A percentile compares a stretch with the other conserved stretches of the same genome.
Conservation (phyloP, 2,329 filamentous ascomycete species). For the Colletotrichum trifolii region DNA sequence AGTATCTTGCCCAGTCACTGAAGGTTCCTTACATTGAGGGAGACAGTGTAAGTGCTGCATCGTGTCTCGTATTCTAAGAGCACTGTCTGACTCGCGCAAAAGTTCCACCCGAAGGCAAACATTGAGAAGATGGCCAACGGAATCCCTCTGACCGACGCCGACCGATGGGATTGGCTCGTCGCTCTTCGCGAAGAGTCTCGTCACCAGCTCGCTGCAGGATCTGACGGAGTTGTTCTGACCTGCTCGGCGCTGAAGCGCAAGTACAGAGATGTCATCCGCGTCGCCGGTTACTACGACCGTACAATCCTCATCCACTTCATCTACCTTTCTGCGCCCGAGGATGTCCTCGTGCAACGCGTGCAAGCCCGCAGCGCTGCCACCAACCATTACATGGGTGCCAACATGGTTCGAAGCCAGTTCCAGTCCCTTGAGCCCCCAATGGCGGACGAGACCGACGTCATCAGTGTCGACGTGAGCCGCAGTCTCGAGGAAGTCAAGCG, state of each 20-base stretch:
- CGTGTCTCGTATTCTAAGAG: background rate
- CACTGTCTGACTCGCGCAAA: conserved; percentile 40
- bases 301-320: conserved; percentile 89
- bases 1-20: conserved; percentile 71
- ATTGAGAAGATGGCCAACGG: conserved; percentile 91
- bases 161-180: conserved; percentile 98
- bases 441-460: conserved; percentile 76
- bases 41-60: conserved; percentile 72
- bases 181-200: conserved; percentile 77
- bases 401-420: conserved; percentile 95
- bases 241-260: conserved; percentile 97
- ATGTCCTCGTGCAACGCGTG: conserved; percentile 81
- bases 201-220: conserved; percentile 64
- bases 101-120: conserved; percentile 83
- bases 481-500: conserved; percentile 68
- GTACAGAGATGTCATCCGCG: conserved; percentile 91
- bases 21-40: conserved; percentile 80
- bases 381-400: conserved; percentile 94
- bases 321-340: conserved; percentile 84
- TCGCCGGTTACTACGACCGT: conserved; percentile 80
- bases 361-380: conserved; percentile 66
- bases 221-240: conserved; percentile 87
- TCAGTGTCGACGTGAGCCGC: conserved; percentile 75
- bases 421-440: conserved; percentile 85
- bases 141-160: conserved; percentile 87